Base-by-base conservation (phyloP, 2,329 filamentous ascomycete species). In the Verticillium nonalfalfae region DNA sequence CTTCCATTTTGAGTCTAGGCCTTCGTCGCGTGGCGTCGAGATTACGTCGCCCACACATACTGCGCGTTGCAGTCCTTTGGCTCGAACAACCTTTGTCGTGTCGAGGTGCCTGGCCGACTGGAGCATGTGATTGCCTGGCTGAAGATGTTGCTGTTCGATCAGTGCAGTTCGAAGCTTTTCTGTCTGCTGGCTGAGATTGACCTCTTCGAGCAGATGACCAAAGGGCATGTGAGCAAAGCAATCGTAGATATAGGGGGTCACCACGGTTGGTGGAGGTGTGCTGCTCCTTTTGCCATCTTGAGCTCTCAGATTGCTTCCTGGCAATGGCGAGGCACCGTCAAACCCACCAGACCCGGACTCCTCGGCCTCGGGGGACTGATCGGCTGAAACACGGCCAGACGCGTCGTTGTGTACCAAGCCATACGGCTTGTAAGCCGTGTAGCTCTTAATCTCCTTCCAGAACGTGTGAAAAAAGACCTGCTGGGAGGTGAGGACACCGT, bases 241-340 rank as follows among this genome's bases (percentile, higher is more conserved):
- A 3, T 83, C 69, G 63, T 85, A 81, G 0, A 90, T 83, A 61
- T 89, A 90, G 0, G 87, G 84, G 0, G 91, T 94, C 0, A 93
- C 88, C 0, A 90, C 74, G 0, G 91, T 94, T 3, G 70, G 63
- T 7, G 45, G 45, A 21, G 45, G 18, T 21, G 18, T 18, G 45
- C 18, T 52, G 5, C 70, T 63, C 5, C 21, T 58, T 0, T 64
- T 56, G 3, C 55, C 55, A 2, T 65, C 39, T 15, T 56, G 31
- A 18, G 14, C 39, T n/a, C n/a, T 45, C 39, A 7, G 9, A 7
- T 59, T 63, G 18, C 26, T 26, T 34, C 26, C 18, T 38, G 40
- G 9, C 31, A 56, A 58, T 1, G 4, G 13, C 38, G 18, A 60
- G 36, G 34, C 62, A 7, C 21, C 11, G 11, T 26, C 45, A 9